A percentile compares a stretch with the other conserved stretches of the same genome.
Conservation (phyloP, 192 early-diverging fungal species). For the Coemansia sp. region DNA sequence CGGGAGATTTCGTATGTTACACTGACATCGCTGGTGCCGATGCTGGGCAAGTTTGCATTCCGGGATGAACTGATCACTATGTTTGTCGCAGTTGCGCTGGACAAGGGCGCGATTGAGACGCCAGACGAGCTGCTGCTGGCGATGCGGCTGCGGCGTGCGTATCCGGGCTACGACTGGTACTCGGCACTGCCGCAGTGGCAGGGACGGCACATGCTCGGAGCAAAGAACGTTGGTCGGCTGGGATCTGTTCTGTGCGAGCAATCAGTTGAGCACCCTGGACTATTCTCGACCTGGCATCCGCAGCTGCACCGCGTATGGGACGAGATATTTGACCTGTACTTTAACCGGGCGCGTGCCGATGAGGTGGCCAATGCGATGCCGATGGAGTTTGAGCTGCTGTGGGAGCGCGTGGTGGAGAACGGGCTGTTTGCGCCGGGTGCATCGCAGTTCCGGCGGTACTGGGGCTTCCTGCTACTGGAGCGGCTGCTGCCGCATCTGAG, state of each 20-base stretch:
- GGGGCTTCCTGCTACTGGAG: slow-evolving; percentile 85
- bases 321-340: slow-evolving; percentile 63
- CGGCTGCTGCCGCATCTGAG: slow-evolving; percentile 41
- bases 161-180: slow-evolving; percentile 47
- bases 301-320: slow-evolving; percentile 83
- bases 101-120: slow-evolving; percentile 48
- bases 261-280: slow-evolving; percentile 39
- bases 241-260: slow-evolving; percentile 46
- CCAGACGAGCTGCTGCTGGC: slow-evolving; percentile 53
- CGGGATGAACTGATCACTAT: slow-evolving; percentile 36
- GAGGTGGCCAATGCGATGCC: slow-evolving; percentile 27
- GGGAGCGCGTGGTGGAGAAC: slow-evolving; percentile 75
- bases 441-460: slow-evolving; percentile 82
- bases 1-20: slow-evolving; percentile 75
- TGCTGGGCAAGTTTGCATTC: slow-evolving; percentile 19
- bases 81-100: slow-evolving; percentile 44
- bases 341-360: slow-evolving; percentile 36
- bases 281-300: slow-evolving; percentile 58
- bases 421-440: slow-evolving; percentile 70
- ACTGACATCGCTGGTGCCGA: slow-evolving; percentile 52
- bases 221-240: slow-evolving; percentile 28
- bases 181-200: slow-evolving; percentile 47
- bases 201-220: slow-evolving; percentile 37
- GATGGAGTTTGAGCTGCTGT: slow-evolving; percentile 73
- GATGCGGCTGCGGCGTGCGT: slow-evolving; percentile 32